These are phyloP conservation scores for Asterella californica DNA, from an alignment of 225 moss, liverwort and hornwort genomes.

Conservation along the genomic window DNA sequence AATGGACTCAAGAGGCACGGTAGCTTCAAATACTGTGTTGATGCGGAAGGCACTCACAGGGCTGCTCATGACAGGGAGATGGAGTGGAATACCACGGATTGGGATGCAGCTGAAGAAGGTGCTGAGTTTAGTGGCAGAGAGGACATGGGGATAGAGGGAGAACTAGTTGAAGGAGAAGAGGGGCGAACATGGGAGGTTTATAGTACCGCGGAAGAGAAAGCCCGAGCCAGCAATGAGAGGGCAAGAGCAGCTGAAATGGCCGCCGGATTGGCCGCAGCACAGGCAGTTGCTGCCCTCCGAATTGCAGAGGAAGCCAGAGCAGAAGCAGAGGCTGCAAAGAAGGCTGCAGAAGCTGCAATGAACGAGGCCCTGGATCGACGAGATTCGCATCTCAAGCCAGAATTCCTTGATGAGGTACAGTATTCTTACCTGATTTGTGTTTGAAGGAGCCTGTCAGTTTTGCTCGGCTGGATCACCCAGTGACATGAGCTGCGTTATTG, in stretches of 20 bases:
- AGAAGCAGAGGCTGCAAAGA: slow-evolving; percentile 99
- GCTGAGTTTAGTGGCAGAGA: slow-evolving; percentile 52
- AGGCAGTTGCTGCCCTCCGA: slow-evolving; percentile 97
- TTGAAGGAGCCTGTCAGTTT: background rate
- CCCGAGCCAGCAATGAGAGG: slow-evolving; percentile 81
- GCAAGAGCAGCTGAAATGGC: slow-evolving; percentile 94
- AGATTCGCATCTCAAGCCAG: slow-evolving; percentile 69
- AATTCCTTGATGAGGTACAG: slow-evolving; percentile 81
- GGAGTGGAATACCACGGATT: slow-evolving; percentile 91
- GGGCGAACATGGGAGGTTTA: slow-evolving; percentile 75
- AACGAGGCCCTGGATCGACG: slow-evolving; percentile 94
- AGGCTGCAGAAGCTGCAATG: slow-evolving; percentile 99
- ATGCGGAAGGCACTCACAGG: slow-evolving; percentile 62
- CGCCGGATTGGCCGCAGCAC: slow-evolving; percentile 95
- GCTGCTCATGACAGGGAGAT: slow-evolving; percentile 74
- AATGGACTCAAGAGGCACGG: slow-evolving; percentile 93
- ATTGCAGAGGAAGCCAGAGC: slow-evolving; percentile 99
- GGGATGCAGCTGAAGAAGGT: slow-evolving; percentile 65
- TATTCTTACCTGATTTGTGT: background rate
- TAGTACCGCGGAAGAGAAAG: slow-evolving; percentile 88
- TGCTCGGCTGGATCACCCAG: background rate
- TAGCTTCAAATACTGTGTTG: slow-evolving; percentile 77
- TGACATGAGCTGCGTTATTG: background rate
- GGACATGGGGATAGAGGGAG: slow-evolving; percentile 67
- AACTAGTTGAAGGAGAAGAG: slow-evolving; percentile 70